These are phyloP conservation scores for Trichomonas gallinae DNA, from an alignment of 208 protist genomes.

Conservation along the genomic window DNA sequence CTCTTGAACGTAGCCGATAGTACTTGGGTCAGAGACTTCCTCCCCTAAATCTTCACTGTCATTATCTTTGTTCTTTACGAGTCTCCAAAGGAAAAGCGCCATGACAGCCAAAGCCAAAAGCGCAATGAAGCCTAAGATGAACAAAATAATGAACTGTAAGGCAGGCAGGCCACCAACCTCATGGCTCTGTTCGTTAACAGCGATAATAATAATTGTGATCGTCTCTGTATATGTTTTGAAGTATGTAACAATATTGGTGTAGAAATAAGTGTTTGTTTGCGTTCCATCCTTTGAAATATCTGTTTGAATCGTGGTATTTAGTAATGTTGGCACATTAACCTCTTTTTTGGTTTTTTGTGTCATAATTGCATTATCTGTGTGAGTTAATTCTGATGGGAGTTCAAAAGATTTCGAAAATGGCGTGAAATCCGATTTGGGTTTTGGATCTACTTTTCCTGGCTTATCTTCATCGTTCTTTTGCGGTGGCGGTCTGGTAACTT, in stretches of 20 bases:
- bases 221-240: background rate
- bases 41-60: background rate
- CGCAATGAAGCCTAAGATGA: background rate
- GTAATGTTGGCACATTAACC: no score
- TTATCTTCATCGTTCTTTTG: no score
- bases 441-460: no score
- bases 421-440: no score
- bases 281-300: background rate
- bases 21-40: background rate
- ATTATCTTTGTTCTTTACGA: background rate
- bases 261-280: background rate
- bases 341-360: no score
- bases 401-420: no score
- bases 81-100: background rate
- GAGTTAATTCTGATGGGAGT: no score
- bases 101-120: background rate
- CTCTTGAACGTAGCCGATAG: background rate
- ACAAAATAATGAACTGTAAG: background rate
- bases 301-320: no score
- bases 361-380: no score
- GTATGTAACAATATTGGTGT: background rate
- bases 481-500: no score
- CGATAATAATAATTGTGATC: background rate
- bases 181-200: background rate
- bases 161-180: background rate